Evolutionary conservation across 176 grass and related monocot genomes (phyloP).

Genomic region (Urochloa ruziziensis): DNA sequence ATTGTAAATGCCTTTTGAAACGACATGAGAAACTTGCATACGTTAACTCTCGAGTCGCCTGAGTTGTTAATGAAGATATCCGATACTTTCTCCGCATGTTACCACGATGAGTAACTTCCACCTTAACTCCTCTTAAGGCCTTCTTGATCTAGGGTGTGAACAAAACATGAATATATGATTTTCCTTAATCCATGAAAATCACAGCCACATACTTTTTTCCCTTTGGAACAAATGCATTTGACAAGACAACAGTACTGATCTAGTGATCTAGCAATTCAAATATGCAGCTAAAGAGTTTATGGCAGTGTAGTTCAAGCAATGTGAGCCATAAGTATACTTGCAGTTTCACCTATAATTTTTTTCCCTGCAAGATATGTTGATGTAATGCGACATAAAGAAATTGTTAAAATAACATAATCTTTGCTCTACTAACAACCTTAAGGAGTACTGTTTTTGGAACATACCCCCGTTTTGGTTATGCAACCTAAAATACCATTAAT

Average conservation of each 20-base stretch:
- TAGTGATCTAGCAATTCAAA: not conserved
- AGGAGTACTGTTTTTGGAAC: not conserved
- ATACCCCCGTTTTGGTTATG: not conserved
- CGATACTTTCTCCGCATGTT: conserved; percentile 89
- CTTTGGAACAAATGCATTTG: not conserved
- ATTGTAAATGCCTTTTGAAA: not conserved
- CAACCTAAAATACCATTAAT: not conserved
- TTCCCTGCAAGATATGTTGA: not conserved
- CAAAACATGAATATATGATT: not conserved
- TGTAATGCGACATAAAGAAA: not conserved
- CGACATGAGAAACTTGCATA: conserved; percentile 21
- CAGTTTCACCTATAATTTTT: not conserved
- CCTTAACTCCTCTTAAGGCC: conserved; percentile 77
- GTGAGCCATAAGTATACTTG: not conserved
- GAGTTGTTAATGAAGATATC: conserved; percentile 75
- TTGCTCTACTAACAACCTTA: not conserved
- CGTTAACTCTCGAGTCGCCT: conserved; percentile 83
- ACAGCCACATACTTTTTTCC: not conserved
- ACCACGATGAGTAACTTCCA: conserved; percentile 86
- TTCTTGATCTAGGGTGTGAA: conserved; percentile 62
- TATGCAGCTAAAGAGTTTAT: conserved; percentile 14
- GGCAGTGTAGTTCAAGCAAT: not conserved
- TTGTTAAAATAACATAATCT: not conserved
- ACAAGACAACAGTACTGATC: not conserved
- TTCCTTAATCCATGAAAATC: not conserved